Percentiles rank a stretch among this genome's conserved stretches.
phyloP scores from a whole-genome alignment of 1,284 basidiomycete genomes.

The Thelephora terrestris region DNA sequence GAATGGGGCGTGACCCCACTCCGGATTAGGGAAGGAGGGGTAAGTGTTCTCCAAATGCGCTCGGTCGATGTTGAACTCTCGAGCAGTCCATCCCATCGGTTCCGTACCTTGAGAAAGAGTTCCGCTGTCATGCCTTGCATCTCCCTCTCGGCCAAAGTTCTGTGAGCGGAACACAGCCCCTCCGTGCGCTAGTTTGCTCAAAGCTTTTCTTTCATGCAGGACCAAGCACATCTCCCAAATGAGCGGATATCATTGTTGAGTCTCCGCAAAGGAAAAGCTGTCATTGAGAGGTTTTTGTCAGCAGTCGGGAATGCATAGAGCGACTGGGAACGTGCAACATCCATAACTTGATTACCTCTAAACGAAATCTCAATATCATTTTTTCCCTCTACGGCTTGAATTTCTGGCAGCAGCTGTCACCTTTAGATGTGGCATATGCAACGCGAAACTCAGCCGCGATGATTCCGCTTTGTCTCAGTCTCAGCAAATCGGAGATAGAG shows the following conservation, averaged over 20 bases:
- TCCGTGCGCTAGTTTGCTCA: neutral
- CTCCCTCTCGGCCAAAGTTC: constrained; percentile 83
- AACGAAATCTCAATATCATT: constrained; percentile 1
- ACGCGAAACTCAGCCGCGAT: too few relatives aligned
- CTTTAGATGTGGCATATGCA: too few relatives aligned
- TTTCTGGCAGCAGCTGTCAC: too few relatives aligned
- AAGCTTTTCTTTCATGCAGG: constrained; percentile 30
- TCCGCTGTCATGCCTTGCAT: constrained; percentile 75
- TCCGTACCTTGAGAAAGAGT: constrained; percentile 87
- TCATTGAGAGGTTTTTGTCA: constrained; percentile 61
- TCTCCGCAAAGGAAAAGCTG: constrained; percentile 62
- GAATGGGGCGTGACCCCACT: constrained; percentile 84
- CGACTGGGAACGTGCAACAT: too few relatives aligned
- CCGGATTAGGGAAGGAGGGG: constrained; percentile 90
- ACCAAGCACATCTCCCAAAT: constrained; percentile 81
- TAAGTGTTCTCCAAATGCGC: constrained; percentile 27
- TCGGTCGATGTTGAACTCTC: constrained; percentile 2
- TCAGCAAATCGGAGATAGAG: too few relatives aligned
- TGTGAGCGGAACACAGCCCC: constrained; percentile 30
- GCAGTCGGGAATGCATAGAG: neutral
- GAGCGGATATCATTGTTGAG: constrained; percentile 76
- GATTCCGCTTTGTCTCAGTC: too few relatives aligned
- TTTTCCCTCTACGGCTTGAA: neutral
- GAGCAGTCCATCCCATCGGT: constrained; percentile 80
- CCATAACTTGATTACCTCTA: too few relatives aligned